Evolutionary conservation across 768 basidiomycete species (phyloP).

Genomic region (Leccinum broughii): DNA sequence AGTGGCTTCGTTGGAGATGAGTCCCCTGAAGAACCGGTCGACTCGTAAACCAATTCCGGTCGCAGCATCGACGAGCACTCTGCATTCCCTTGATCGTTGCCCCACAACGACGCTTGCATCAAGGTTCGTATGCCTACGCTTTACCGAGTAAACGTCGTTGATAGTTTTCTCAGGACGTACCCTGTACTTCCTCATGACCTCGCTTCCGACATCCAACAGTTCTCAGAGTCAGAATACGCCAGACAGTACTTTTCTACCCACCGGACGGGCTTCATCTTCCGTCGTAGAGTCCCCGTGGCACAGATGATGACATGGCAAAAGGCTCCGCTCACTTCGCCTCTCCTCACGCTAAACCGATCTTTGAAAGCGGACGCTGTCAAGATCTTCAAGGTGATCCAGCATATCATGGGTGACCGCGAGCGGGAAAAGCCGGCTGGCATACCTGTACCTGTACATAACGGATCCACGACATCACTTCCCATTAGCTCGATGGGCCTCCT

Average conservation of each 20-base stretch:
- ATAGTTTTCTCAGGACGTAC: conserved; percentile 52
- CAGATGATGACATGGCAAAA: conserved; percentile 95
- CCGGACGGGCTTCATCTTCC: conserved; percentile 85
- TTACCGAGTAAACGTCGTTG: background rate
- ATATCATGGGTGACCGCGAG: conserved; percentile 91
- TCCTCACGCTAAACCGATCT: conserved; percentile 66
- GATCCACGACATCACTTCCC: conserved; percentile 43
- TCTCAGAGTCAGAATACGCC: conserved; percentile 84
- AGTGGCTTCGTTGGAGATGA: conserved; percentile 73
- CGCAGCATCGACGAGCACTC: conserved; percentile 36
- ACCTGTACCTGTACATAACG: conserved; percentile 45
- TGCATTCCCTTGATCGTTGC: conserved; percentile 17
- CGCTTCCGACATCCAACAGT: conserved; percentile 82
- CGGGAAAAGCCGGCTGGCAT: conserved; percentile 59
- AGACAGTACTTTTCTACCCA: conserved; percentile 88
- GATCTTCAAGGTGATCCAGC: conserved; percentile 87
- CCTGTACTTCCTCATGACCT: conserved; percentile 80
- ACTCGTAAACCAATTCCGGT: conserved; percentile 65
- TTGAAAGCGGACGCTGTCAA: conserved; percentile 78
- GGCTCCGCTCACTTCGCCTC: conserved; percentile 66
- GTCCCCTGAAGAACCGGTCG: conserved; percentile 68
- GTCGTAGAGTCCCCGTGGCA: conserved; percentile 75
- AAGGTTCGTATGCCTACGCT: conserved; percentile 48
- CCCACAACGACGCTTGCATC: conserved; percentile 55
- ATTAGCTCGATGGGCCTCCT: conserved; percentile 50